Evolutionary conservation across 352 stramenopile species (phyloP).

Genomic region (Pythium utonaiense): DNA sequence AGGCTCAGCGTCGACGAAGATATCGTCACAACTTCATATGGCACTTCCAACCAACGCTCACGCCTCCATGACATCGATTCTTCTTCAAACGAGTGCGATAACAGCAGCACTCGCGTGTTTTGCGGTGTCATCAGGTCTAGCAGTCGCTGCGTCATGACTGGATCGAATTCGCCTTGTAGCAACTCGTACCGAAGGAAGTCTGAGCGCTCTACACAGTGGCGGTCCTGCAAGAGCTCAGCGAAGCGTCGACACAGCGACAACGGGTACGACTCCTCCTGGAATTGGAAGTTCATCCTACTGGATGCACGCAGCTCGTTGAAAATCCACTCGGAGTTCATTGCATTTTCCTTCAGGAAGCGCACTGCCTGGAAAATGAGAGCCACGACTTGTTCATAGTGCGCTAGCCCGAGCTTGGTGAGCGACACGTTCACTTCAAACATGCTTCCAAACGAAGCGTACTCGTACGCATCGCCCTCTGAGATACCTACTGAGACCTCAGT

Average conservation of each 20-base stretch:
- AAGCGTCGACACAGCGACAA: conserved; percentile 40
- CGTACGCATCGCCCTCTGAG: conserved; percentile 36
- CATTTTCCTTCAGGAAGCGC: conserved; percentile 5
- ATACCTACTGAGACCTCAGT: conserved; percentile 35
- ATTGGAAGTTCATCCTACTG: conserved; percentile 33
- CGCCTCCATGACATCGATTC: conserved; percentile 7
- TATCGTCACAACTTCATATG: conserved; percentile 46
- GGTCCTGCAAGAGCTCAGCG: conserved; percentile 54
- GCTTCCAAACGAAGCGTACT: conserved; percentile 36
- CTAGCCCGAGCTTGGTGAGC: conserved; percentile 28
- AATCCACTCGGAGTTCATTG: conserved; percentile 25
- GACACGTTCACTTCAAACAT: conserved; percentile 40
- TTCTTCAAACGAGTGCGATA: conserved; percentile 43
- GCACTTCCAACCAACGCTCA: conserved; percentile 62
- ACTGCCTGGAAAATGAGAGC: conserved; percentile 29
- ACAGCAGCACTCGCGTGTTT: conserved; percentile 58
- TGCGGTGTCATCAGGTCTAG: conserved; percentile 39
- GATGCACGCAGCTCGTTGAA: conserved; percentile 32
- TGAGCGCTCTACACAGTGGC: conserved; percentile 31
- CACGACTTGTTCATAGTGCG: conserved; percentile 31
- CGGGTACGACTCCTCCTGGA: conserved; percentile 26
- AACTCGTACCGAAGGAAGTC: conserved; percentile 61
- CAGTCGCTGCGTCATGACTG: conserved; percentile 21
- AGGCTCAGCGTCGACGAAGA: conserved; percentile 12
- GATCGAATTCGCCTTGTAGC: conserved; percentile 48